Evolutionary conservation across 1,139 yeast species (phyloP), one percentile per base, ranked within the genome.

Genomic region (Sugiyamaella sp.): DNA sequence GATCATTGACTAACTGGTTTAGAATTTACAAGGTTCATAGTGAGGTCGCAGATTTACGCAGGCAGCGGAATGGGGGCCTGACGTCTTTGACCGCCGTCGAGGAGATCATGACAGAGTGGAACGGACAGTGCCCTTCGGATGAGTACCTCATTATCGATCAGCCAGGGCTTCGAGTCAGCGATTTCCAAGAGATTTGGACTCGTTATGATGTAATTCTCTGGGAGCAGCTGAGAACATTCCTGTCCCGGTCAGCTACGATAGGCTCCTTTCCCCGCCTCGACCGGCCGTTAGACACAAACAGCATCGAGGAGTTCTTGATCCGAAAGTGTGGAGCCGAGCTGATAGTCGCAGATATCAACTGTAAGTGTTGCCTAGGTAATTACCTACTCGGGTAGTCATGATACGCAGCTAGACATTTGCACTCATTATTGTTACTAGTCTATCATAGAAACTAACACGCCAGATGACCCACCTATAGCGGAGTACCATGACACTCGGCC

Each of bases 91-190:
- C 66, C 1, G 73, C 76, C n/a, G 81, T 80, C 10, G 74, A 77
- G 33, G 74, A 74, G 45, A 65, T 83, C 56, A 64, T 83, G 14
- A 74, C 77, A 50, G 74, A 79, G 53, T 67, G 82, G 38, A 70
- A 84, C 12, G 80, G 82, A 2, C 75, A 77, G 41, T 89, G 96
- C 64, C 72, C 83, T 1, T 80, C 91, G 0, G 87, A 88, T 66
- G 86, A 85, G 0, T 86, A 85, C 61, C 63, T 89, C 1, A 69
- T 89, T 14, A 74, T 88, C 0, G 80, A 86, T 63, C 82, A 81
- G 45, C 96, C 96, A 0, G 95, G 95, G 0, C 68, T 89, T 52
- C 69, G 69, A 1, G 71, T 77, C 49, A 71, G 71, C n/a, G 96
- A 89, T 68, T 73, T 89, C 56, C 73, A 74, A 21, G 73, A 74